A percentile compares a stretch with the other conserved stretches of the same genome.
Evolutionary conservation across 305 asterid species (phyloP).

Genomic region (Ilex paraguariensis): DNA sequence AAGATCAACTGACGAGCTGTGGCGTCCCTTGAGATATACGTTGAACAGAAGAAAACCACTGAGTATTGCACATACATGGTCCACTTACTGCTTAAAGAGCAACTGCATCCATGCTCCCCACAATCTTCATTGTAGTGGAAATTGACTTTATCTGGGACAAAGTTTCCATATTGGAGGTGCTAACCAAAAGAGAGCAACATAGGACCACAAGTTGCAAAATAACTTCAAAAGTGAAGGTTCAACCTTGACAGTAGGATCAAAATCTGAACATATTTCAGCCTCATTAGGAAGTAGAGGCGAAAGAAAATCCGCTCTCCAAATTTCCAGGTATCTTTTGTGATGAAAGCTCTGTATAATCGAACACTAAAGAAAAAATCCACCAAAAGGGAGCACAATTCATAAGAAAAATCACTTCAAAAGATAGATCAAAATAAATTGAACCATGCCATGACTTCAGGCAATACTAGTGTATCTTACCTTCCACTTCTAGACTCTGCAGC

Average conservation of each 20-base stretch:
- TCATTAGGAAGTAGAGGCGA: conserved; percentile 98
- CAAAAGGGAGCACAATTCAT: not conserved
- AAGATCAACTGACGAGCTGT: conserved; percentile 68
- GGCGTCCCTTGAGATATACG: conserved; percentile 99
- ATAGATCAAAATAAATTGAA: conserved; percentile 9
- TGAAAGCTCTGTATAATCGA: conserved; percentile 13
- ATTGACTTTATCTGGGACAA: conserved; percentile 50
- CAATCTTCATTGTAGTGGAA: conserved; percentile 77
- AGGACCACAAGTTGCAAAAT: conserved; percentile 98
- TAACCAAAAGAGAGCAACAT: conserved; percentile 95
- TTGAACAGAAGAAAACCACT: conserved; percentile 92
- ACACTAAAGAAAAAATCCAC: not conserved
- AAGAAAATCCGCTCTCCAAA: conserved; percentile 95
- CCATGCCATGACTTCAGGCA: conserved; percentile 15
- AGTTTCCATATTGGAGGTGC: conserved; percentile 88
- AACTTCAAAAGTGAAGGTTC: conserved; percentile 96
- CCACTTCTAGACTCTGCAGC: conserved; percentile 97
- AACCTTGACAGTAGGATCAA: conserved; percentile 75
- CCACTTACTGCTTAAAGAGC: conserved; percentile 95
- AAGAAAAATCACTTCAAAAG: too few species aligned
- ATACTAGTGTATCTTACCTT: conserved; percentile 48
- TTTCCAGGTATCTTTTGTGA: conserved; percentile 24
- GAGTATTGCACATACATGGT: conserved; percentile 89
- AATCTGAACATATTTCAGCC: conserved; percentile 98
- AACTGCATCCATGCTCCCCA: conserved; percentile 62